Evolutionary conservation across 1,139 yeast genomes (phyloP).

Genomic region (Protomyces pachydermus): DNA sequence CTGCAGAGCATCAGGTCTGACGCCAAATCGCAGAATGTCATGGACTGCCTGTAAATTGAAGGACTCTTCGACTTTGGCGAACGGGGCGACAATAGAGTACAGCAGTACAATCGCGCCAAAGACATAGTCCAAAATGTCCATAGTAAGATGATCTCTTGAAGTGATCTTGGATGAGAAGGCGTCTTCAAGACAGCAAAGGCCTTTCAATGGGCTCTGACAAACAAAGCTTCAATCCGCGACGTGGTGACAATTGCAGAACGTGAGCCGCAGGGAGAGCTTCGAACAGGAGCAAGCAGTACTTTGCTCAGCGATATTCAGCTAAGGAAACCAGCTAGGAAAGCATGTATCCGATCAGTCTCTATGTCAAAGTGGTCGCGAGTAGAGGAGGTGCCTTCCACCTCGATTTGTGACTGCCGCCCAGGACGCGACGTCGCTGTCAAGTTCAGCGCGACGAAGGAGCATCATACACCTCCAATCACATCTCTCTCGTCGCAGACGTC

Average conservation of each 20-base stretch:
- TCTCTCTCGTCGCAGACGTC: too few relatives aligned
- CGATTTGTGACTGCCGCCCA: too few relatives aligned
- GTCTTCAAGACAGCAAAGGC: neutral
- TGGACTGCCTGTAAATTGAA: constrained; percentile 87
- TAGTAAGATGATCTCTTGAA: neutral
- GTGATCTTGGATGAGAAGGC: too few relatives aligned
- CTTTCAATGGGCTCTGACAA: neutral
- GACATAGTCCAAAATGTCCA: neutral
- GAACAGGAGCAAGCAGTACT: too few relatives aligned
- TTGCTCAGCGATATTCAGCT: too few relatives aligned
- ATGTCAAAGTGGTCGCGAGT: too few relatives aligned
- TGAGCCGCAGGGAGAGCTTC: neutral
- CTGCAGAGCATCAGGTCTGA: constrained; percentile 33
- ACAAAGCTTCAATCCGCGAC: neutral
- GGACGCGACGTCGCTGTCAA: too few relatives aligned
- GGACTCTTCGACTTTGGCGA: constrained; percentile 90
- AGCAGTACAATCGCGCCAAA: neutral
- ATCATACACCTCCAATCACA: too few relatives aligned
- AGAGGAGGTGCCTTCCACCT: too few relatives aligned
- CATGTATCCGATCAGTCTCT: too few relatives aligned
- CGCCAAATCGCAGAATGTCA: constrained; percentile 67
- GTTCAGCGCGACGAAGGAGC: too few relatives aligned
- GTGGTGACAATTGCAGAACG: neutral
- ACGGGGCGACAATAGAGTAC: constrained; percentile 52
- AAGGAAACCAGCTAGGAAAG: too few relatives aligned